phyloP scores from a whole-genome alignment of 495 filamentous ascomycete species.

The Penicillium simplicissimum region DNA sequence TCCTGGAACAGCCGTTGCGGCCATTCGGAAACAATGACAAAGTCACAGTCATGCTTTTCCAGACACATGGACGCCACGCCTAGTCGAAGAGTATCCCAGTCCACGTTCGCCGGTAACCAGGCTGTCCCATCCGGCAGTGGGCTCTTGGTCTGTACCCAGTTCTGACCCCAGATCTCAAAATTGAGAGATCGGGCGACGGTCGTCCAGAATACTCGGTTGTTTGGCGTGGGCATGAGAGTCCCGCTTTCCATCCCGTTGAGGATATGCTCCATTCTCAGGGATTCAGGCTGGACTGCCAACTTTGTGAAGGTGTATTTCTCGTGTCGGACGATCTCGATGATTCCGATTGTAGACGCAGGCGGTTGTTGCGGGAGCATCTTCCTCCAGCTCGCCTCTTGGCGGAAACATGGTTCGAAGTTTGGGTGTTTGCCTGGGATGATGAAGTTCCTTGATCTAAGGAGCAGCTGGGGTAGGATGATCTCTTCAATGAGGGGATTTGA shows the following conservation, averaged over 20 bases:
- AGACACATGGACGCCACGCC: not conserved
- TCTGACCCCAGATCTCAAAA: conserved; percentile 5
- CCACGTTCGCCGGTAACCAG: not conserved
- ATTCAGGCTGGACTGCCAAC: not conserved
- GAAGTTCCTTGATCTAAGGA: not conserved
- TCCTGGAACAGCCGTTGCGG: conserved; percentile 1
- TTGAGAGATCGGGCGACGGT: conserved; percentile 5
- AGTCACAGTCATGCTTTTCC: not conserved
- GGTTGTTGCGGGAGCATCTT: conserved; percentile 5
- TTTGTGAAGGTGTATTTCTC: conserved; percentile 2
- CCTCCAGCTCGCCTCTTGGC: conserved; percentile 2
- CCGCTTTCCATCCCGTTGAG: not conserved
- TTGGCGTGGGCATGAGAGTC: not conserved
- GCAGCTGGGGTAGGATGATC: not conserved
- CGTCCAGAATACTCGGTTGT: not conserved
- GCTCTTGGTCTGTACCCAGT: not conserved
- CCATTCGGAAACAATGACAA: conserved; percentile 4
- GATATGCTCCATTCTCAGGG: not conserved
- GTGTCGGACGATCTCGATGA: not conserved
- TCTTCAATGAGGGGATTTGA: conserved; percentile 1
- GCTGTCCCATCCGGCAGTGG: not conserved
- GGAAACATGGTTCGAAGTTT: conserved; percentile 5
- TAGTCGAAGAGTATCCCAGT: conserved; percentile 4
- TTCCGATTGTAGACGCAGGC: conserved; percentile 1
- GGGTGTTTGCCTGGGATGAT: conserved; percentile 1